Evolutionary conservation across 1,139 yeast genomes (phyloP).

Genomic region (Ogataea hybrid): DNA sequence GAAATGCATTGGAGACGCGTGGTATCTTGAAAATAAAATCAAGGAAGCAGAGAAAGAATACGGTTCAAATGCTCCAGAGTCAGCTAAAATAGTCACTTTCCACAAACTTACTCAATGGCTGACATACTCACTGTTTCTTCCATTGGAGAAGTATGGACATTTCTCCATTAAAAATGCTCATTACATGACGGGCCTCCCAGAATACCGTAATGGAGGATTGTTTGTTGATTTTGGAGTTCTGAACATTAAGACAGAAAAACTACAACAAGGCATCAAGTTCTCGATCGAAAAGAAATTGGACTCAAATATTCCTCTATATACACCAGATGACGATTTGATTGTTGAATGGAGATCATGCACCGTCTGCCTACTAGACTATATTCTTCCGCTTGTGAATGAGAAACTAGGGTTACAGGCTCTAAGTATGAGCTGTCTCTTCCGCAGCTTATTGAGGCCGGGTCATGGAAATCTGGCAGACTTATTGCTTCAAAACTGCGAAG

Average conservation of each 20-base stretch:
- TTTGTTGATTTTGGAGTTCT: constrained; percentile 53
- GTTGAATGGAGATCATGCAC: constrained; percentile 67
- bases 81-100: constrained; percentile 48
- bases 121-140: constrained; percentile 53
- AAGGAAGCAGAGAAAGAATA: constrained; percentile 31
- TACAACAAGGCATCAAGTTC: constrained; percentile 35
- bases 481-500: constrained; percentile 49
- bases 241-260: constrained; percentile 39
- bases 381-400: constrained; percentile 47
- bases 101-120: constrained; percentile 65
- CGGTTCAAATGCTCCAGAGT: constrained; percentile 23
- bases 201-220: constrained; percentile 62
- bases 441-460: constrained; percentile 61
- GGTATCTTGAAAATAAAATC: constrained; percentile 42
- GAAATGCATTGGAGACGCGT: constrained; percentile 56
- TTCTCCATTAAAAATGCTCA: constrained; percentile 40
- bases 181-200: constrained; percentile 59
- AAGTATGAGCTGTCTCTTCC: constrained; percentile 41
- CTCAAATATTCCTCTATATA: constrained; percentile 44
- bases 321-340: constrained; percentile 53
- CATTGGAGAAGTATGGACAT: constrained; percentile 42
- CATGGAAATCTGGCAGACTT: constrained; percentile 61
- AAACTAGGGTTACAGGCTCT: constrained; percentile 34
- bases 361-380: constrained; percentile 49
- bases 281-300: constrained; percentile 30